A percentile compares a stretch with the other conserved stretches of the same genome.
These are phyloP conservation scores for Pestalotiopsis sp. DNA, from an alignment of 2,329 filamentous ascomycete genomes.

Conservation along the genomic window DNA sequence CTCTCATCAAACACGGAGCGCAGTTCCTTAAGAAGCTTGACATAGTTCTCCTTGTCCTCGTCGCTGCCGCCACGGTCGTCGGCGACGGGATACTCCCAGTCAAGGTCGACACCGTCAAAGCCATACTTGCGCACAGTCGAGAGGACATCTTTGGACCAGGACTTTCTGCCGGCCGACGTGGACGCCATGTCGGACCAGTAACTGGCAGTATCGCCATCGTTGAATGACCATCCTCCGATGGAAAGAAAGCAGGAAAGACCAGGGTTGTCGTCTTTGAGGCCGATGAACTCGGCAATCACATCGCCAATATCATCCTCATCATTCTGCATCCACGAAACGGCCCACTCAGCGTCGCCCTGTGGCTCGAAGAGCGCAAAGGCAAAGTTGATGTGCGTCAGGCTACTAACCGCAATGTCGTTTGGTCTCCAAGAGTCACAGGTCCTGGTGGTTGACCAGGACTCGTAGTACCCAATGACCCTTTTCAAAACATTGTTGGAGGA, in stretches of 20 bases:
- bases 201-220: slow-evolving; percentile 9
- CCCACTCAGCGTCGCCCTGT: not conserved
- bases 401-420: slow-evolving; percentile 23
- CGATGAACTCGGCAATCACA: slow-evolving; percentile 19
- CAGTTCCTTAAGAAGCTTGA: slow-evolving; percentile 22
- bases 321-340: not conserved
- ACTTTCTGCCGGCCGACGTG: slow-evolving; percentile 16
- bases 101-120: slow-evolving; percentile 17
- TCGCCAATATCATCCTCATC: not conserved
- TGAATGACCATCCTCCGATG: slow-evolving; percentile 10
- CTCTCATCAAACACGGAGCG: slow-evolving; percentile 14
- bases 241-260: slow-evolving; percentile 31
- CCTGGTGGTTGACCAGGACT: slow-evolving; percentile 20
- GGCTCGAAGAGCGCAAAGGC: slow-evolving; percentile 35
- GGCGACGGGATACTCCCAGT: slow-evolving; percentile 11
- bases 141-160: slow-evolving; percentile 20
- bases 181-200: slow-evolving; percentile 27
- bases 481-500: slow-evolving; percentile 3
- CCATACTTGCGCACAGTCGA: slow-evolving; percentile 22
- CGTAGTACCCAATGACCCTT: slow-evolving; percentile 26
- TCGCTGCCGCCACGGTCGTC: slow-evolving; percentile 22
- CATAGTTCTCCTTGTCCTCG: slow-evolving; percentile 21
- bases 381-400: slow-evolving; percentile 34
- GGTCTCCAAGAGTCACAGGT: slow-evolving; percentile 21
- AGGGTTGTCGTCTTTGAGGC: slow-evolving; percentile 24